Evolutionary conservation across 106 monocot species (phyloP).

Genomic region (Dendrobium catenatum): DNA sequence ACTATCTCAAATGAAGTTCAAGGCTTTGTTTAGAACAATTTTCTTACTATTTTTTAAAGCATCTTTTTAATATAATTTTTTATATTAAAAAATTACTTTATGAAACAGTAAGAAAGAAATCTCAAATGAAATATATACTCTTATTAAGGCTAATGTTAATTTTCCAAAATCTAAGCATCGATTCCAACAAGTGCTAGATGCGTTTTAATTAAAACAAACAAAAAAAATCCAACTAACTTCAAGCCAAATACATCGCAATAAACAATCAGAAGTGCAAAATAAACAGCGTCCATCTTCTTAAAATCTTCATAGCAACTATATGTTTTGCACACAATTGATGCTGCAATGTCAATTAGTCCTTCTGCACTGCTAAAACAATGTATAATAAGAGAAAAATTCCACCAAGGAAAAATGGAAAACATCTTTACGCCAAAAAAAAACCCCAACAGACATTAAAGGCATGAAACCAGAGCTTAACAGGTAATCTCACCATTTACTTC

Average conservation of each 20-base stretch:
- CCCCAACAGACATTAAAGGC: not conserved
- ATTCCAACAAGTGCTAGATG: too few relatives aligned
- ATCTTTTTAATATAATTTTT: too few relatives aligned
- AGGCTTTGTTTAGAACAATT: too few relatives aligned
- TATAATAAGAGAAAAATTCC: not conserved
- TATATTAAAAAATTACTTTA: too few relatives aligned
- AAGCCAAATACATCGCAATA: not conserved
- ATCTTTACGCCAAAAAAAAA: not conserved
- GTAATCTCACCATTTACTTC: slow-evolving; percentile 12
- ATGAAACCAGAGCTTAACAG: not conserved
- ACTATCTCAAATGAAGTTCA: too few relatives aligned
- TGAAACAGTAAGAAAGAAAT: too few relatives aligned
- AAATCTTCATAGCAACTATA: not conserved
- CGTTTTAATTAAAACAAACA: too few relatives aligned
- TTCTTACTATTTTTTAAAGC: too few relatives aligned
- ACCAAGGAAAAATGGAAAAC: not conserved
- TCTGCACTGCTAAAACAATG: not conserved
- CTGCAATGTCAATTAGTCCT: not conserved
- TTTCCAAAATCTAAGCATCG: too few relatives aligned
- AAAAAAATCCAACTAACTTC: too few relatives aligned
- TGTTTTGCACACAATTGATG: not conserved
- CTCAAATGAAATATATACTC: too few relatives aligned
- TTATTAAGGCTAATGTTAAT: too few relatives aligned
- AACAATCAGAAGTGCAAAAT: not conserved
- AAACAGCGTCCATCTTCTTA: not conserved